A percentile compares a stretch with the other conserved stretches of the same genome.
These are phyloP conservation scores for Termitomyces sp. DNA, from an alignment of 768 basidiomycete species.

Conservation along the genomic window DNA sequence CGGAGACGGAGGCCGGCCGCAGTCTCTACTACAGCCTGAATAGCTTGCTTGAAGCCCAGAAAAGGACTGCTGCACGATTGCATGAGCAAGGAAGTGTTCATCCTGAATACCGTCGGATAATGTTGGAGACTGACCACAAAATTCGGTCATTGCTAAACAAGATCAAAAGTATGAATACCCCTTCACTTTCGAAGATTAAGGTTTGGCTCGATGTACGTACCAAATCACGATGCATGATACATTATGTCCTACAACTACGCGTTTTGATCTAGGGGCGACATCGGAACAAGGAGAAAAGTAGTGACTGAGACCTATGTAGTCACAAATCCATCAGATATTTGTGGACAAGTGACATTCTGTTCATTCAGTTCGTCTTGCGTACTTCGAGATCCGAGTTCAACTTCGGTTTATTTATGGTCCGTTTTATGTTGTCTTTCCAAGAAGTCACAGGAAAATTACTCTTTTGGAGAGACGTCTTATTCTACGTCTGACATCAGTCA, in stretches of 20 bases:
- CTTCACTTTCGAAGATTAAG: constrained; percentile 4
- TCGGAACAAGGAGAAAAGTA: neutral
- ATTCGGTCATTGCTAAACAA: constrained; percentile 6
- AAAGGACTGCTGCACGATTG: neutral
- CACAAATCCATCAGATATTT: neutral
- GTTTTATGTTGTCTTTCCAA: neutral
- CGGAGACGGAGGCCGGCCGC: constrained; percentile 8
- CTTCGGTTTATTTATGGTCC: neutral
- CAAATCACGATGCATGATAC: neutral
- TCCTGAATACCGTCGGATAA: neutral
- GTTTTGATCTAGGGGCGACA: neutral
- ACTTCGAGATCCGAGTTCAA: neutral
- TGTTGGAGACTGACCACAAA: constrained; percentile 1
- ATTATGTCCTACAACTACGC: no score
- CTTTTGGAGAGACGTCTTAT: neutral
- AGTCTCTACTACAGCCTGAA: constrained; percentile 2
- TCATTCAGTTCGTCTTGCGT: neutral
- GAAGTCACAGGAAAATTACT: neutral
- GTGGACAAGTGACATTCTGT: neutral
- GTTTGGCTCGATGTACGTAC: constrained; percentile 2
- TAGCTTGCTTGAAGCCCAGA: constrained; percentile 4
- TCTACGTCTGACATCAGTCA: neutral
- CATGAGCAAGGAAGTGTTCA: neutral
- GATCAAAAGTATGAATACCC: constrained; percentile 2
- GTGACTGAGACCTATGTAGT: neutral